Conservation (phyloP, 352 stramenopile species). For the Salisapilia sapeloensis region DNA sequence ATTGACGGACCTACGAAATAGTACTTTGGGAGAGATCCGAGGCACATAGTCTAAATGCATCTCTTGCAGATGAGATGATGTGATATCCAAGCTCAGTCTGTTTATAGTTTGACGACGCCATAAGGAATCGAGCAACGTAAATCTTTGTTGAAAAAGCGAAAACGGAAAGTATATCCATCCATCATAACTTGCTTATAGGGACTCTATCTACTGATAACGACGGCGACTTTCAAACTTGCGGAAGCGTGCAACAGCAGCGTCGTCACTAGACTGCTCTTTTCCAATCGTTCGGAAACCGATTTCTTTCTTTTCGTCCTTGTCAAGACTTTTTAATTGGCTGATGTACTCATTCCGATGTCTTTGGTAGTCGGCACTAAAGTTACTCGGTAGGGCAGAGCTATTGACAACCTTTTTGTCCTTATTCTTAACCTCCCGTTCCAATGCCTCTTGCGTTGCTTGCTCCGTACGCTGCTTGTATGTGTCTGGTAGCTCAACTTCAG, state of each 20-base stretch:
- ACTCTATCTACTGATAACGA: too few species aligned
- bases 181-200: too few species aligned
- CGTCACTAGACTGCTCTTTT: slow-evolving; percentile 45
- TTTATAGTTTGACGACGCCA: too few species aligned
- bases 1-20: too few species aligned
- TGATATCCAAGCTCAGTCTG: too few species aligned
- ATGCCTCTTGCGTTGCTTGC: slow-evolving; percentile 23
- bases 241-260: slow-evolving; percentile 45
- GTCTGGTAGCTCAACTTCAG: slow-evolving; percentile 52
- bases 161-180: too few species aligned
- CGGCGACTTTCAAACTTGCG: slow-evolving; percentile 54
- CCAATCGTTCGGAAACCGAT: slow-evolving; percentile 38
- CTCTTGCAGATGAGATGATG: too few species aligned
- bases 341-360: slow-evolving; percentile 49
- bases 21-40: too few species aligned
- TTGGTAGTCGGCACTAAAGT: slow-evolving; percentile 70
- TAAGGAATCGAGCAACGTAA: too few species aligned
- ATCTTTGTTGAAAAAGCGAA: too few species aligned
- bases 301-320: slow-evolving; percentile 53
- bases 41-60: too few species aligned
- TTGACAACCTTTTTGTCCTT: slow-evolving; percentile 10
- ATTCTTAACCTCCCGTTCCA: slow-evolving; percentile 11
- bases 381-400: slow-evolving; percentile 39
- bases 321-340: slow-evolving; percentile 43
- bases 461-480: slow-evolving; percentile 31